phyloP scores from a whole-genome alignment of 2,329 filamentous ascomycete genomes.

The Penicillium olsonii region DNA sequence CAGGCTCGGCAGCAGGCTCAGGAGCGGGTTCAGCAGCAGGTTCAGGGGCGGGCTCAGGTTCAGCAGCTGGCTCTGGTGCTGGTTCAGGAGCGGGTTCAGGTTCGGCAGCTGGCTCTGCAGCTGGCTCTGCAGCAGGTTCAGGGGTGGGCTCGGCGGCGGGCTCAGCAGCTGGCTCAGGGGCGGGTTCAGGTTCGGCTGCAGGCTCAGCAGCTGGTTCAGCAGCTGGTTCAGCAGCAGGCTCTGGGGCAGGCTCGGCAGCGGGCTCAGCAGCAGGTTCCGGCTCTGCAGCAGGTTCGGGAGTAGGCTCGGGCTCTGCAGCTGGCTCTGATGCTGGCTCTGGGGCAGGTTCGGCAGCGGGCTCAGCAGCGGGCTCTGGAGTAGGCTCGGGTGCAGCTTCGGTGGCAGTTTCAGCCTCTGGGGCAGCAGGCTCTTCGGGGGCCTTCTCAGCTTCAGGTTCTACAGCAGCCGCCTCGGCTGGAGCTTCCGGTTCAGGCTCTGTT shows the following conservation, averaged over 20 bases:
- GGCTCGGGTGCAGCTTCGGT: background rate
- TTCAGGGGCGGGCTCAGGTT: background rate
- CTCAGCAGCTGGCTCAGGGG: background rate
- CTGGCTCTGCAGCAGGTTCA: no score
- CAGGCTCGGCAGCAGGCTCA: conserved; percentile 9
- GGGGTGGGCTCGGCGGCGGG: no score
- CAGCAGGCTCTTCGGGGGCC: background rate
- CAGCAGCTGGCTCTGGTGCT: no score
- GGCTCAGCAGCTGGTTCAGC: conserved; percentile 4
- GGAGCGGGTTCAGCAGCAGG: background rate
- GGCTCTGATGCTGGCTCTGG: background rate
- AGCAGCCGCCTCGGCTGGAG: background rate
- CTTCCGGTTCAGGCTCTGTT: conserved; percentile 11
- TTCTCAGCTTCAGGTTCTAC: background rate
- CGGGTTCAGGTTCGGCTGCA: conserved; percentile 17
- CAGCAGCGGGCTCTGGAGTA: background rate
- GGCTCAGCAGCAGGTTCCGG: no score
- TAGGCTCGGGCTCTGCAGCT: no score
- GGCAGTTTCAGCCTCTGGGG: no score
- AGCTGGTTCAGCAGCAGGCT: conserved; percentile 8
- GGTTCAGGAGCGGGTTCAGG: conserved; percentile 5
- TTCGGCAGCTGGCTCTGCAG: no score
- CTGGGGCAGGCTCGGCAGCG: background rate
- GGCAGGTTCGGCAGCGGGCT: conserved; percentile 15
- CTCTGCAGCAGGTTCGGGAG: no score